A percentile compares a stretch with the other conserved stretches of the same genome.
These are phyloP conservation scores for Buxus sempervirens DNA, from an alignment of 164 flowering plant species.

Conservation along the genomic window DNA sequence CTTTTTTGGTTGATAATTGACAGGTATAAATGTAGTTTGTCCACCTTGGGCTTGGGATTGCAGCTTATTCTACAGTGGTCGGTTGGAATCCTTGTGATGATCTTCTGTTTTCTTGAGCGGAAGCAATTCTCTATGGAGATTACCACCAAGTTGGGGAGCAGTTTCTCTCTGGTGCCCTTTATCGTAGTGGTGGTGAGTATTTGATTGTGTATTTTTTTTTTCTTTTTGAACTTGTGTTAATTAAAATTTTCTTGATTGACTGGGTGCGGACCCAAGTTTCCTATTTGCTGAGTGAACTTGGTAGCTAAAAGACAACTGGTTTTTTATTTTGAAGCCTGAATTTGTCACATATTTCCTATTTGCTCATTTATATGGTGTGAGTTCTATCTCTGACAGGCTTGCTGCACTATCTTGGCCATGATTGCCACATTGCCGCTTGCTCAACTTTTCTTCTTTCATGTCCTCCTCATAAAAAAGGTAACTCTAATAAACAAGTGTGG, in stretches of 20 bases:
- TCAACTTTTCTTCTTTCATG: constrained; percentile 97
- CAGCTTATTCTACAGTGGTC: constrained; percentile 98
- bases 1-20: constrained; percentile 47
- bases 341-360: neutral
- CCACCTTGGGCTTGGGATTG: constrained; percentile 70
- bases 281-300: neutral
- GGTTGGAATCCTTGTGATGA: constrained; percentile 80
- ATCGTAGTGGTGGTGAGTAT: constrained; percentile 83
- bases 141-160: constrained; percentile 87
- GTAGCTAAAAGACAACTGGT: neutral
- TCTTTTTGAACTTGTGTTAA: neutral
- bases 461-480: constrained; percentile 95
- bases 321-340: neutral
- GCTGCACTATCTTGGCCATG: constrained; percentile 93
- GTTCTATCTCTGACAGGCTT: constrained; percentile 42
- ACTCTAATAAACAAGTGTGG: neutral
- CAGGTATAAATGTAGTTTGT: constrained; percentile 53
- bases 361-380: neutral
- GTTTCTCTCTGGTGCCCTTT: constrained; percentile 88
- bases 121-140: constrained; percentile 65
- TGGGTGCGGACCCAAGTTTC: neutral
- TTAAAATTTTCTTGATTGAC: neutral
- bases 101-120: constrained; percentile 80
- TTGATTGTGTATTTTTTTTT: neutral
- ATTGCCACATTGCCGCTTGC: constrained; percentile 90